These are phyloP conservation scores for Stropharia rugosoannulata DNA, from an alignment of 768 basidiomycete genomes.

Conservation along the genomic window DNA sequence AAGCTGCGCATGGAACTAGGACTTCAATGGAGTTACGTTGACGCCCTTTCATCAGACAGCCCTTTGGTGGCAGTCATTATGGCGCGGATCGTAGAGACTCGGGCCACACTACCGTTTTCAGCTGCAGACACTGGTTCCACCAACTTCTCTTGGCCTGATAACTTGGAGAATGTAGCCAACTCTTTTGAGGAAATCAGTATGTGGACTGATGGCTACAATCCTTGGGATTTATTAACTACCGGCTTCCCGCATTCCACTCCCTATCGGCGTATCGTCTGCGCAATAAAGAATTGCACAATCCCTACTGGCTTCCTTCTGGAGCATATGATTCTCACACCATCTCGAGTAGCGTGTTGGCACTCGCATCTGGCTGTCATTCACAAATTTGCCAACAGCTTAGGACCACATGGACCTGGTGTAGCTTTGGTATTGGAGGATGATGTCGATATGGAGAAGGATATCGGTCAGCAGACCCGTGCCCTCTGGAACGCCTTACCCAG, in stretches of 20 bases:
- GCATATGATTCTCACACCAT: slow-evolving; percentile 52
- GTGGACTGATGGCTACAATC: slow-evolving; percentile 23
- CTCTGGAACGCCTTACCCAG: slow-evolving; percentile 55
- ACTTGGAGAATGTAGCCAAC: slow-evolving; percentile 27
- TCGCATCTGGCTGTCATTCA: slow-evolving; percentile 60
- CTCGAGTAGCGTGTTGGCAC: slow-evolving; percentile 70
- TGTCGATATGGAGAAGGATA: slow-evolving; percentile 72
- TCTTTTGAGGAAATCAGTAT: slow-evolving; percentile 21
- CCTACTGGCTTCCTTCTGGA: slow-evolving; percentile 38
- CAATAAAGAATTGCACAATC: slow-evolving; percentile 38
- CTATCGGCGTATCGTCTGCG: slow-evolving; percentile 37
- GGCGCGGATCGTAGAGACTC: slow-evolving; percentile 37
- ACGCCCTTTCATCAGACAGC: slow-evolving; percentile 44
- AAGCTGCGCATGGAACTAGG: slow-evolving; percentile 42
- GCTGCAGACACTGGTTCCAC: neutral
- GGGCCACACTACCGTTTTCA: slow-evolving; percentile 14
- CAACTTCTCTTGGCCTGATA: slow-evolving; percentile 35
- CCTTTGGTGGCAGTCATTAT: slow-evolving; percentile 39
- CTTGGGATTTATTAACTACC: slow-evolving; percentile 12
- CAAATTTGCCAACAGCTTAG: slow-evolving; percentile 31
- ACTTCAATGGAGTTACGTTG: slow-evolving; percentile 53
- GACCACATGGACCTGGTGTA: slow-evolving; percentile 28
- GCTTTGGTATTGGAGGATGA: slow-evolving; percentile 76
- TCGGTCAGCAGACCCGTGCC: slow-evolving; percentile 34
- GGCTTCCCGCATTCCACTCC: slow-evolving; percentile 2